Base-by-base conservation (phyloP, 1,284 basidiomycete genomes). In the Clitocybe nebularis region DNA sequence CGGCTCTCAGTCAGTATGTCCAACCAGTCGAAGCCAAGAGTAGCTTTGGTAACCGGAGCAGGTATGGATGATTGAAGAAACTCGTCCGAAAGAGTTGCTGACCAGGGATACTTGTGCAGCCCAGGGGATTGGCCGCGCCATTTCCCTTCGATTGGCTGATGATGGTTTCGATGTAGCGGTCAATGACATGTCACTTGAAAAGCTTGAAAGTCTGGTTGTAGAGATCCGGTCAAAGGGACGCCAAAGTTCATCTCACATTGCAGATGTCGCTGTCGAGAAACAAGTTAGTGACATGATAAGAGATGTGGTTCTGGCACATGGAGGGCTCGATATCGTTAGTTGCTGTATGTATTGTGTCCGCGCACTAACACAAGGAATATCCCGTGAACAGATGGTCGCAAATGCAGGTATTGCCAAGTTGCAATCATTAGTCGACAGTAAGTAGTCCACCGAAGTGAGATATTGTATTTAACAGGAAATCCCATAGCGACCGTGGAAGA, bases 301-400 rank as follows among this genome's bases (percentile, higher is more conserved):
- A 13, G 48, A 45, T 5, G 46, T 53, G 1, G 63, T 67, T 1
- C 36, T 53, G 33, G 36, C 52, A 6, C 49, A 68, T 19, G 71
- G 68, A 1, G 50, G 57, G 9, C 49, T 71, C 8, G 61, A 69
- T 39, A 61, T 70, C 36, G 67, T 70, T 43, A 41, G 62, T 53
- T 11, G 14, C 5, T 45, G 11, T 8, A 35, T 1, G 13, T 26
- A 7, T 16, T 11, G 36, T 13, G 25, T 45, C 14, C 9, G 7
- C 9, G 9, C 5, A 11, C n/a, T 8, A 17, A 24, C 4, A n/a
- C 13, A 33, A 8, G 11, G 22, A 4, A 16, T 6, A 17, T 3
- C 23, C 17, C 13, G n/a, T 6, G 14, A 9, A 21, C 34, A 66
- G 66, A 62, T 69, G 61, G 46, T 70, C 4, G 66, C 68, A 0